phyloP scores from a whole-genome alignment of 768 basidiomycete genomes.

The Tricholoma hemisulphureum region DNA sequence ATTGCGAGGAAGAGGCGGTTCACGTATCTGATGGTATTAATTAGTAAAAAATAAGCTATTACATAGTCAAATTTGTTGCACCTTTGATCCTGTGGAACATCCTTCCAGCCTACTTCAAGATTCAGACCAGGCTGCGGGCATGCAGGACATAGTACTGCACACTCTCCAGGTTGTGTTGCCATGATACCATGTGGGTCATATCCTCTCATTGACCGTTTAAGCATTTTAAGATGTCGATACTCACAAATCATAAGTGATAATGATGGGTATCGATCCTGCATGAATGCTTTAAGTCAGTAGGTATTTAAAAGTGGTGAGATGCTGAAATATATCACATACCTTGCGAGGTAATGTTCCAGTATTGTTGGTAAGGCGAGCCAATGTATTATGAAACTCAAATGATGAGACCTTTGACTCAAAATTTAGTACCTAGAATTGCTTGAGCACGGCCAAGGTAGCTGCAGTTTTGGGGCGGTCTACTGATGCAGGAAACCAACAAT shows the following conservation, averaged over 20 bases:
- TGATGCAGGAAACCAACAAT: constrained; percentile 8
- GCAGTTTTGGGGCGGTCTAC: constrained; percentile 10
- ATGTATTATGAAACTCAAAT: constrained; percentile 11
- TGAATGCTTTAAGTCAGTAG: constrained; percentile 8
- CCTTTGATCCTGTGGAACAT: constrained; percentile 6
- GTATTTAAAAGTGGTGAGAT: not conserved
- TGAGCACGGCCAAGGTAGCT: constrained; percentile 7
- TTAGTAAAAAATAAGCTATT: not conserved
- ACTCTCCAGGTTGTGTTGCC: constrained; percentile 14
- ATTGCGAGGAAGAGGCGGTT: constrained; percentile 6
- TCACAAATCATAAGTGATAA: constrained; percentile 20
- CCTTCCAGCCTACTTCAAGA: constrained; percentile 21
- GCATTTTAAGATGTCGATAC: constrained; percentile 24
- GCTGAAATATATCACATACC: not conserved
- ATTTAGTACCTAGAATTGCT: constrained; percentile 9
- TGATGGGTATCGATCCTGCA: constrained; percentile 20
- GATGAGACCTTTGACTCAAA: constrained; percentile 10
- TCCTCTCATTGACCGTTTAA: constrained; percentile 25
- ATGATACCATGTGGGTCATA: constrained; percentile 20
- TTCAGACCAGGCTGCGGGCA: constrained; percentile 27
- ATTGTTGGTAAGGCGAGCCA: constrained; percentile 12
- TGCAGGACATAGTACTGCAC: constrained; percentile 27
- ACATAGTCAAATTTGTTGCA: not conserved
- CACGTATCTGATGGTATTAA: not conserved
- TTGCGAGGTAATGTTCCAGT: constrained; percentile 1